A percentile compares a stretch with the other conserved stretches of the same genome.
phyloP scores from a whole-genome alignment of 805 yeast genomes.

The Schizosaccharomyces cryophilus region DNA sequence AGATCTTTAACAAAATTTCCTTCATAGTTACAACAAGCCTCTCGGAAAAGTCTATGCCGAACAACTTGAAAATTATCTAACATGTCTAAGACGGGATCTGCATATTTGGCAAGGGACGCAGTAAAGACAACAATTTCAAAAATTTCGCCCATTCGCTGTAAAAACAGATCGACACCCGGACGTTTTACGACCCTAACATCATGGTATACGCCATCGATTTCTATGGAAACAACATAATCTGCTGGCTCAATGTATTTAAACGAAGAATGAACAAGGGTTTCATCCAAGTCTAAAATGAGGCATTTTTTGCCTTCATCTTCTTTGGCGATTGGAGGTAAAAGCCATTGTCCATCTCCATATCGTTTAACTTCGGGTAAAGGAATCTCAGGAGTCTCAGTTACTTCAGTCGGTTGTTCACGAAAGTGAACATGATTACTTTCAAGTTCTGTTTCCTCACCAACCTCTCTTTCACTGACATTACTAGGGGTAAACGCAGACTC shows the following conservation, averaged over 20 bases:
- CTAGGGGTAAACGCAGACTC: background rate
- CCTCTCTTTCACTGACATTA: background rate
- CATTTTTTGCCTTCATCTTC: slow-evolving; percentile 48
- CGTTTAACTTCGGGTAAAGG: background rate
- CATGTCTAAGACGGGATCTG: slow-evolving; percentile 80
- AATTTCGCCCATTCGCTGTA: slow-evolving; percentile 56
- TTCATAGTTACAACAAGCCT: slow-evolving; percentile 77
- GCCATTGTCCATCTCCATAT: slow-evolving; percentile 14
- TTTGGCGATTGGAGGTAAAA: slow-evolving; percentile 31
- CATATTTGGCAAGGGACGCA: slow-evolving; percentile 84
- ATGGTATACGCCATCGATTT: slow-evolving; percentile 75
- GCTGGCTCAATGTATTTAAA: slow-evolving; percentile 80
- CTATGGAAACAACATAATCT: slow-evolving; percentile 93
- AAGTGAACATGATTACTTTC: background rate
- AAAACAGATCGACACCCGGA: slow-evolving; percentile 92
- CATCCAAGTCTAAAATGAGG: slow-evolving; percentile 76
- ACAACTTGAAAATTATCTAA: slow-evolving; percentile 51
- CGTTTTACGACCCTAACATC: slow-evolving; percentile 90
- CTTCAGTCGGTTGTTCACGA: background rate
- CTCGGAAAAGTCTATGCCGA: slow-evolving; percentile 84
- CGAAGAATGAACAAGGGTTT: slow-evolving; percentile 84
- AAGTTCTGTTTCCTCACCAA: background rate
- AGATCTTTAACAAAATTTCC: slow-evolving; percentile 87
- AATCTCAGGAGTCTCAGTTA: background rate
- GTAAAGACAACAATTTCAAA: slow-evolving; percentile 94